Evolutionary conservation across 106 monocot species (phyloP).

Genomic region (Dendrobium chrysotoxum): DNA sequence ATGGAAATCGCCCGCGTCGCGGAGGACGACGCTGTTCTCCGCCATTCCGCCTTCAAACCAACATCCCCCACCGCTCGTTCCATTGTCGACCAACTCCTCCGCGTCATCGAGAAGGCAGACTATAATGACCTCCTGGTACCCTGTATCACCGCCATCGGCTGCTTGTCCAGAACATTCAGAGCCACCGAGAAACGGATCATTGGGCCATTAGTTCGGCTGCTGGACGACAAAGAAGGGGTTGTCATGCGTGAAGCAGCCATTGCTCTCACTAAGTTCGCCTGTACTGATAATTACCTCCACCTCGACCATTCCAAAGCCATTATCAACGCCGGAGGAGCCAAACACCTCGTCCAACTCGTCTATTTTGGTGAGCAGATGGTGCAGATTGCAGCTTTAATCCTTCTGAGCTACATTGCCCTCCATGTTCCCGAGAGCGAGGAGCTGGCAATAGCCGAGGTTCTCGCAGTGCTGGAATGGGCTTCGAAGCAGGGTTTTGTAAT

Average conservation of each 20-base stretch:
- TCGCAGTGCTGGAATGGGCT: conserved; percentile 63
- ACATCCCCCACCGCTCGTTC: conserved; percentile 78
- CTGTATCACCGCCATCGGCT: conserved; percentile 66
- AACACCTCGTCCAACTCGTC: conserved; percentile 74
- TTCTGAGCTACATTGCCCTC: conserved; percentile 66
- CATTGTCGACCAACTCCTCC: conserved; percentile 74
- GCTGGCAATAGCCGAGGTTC: conserved; percentile 58
- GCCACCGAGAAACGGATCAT: conserved; percentile 87
- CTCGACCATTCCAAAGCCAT: conserved; percentile 77
- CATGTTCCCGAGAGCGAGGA: conserved; percentile 80
- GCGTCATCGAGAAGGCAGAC: conserved; percentile 66
- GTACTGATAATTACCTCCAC: conserved; percentile 77
- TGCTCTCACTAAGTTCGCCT: conserved; percentile 73
- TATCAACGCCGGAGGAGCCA: conserved; percentile 61
- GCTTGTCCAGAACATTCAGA: conserved; percentile 77
- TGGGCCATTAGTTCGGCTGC: conserved; percentile 62
- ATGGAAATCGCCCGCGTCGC: conserved; percentile 81
- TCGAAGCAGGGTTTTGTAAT: conserved; percentile 56
- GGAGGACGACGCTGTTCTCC: conserved; percentile 62
- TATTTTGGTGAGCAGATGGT: conserved; percentile 69
- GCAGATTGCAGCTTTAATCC: conserved; percentile 45
- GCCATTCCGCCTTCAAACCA: conserved; percentile 83
- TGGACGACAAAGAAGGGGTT: conserved; percentile 59
- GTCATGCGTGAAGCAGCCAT: conserved; percentile 51
- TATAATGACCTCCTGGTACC: conserved; percentile 60